A percentile compares a stretch with the other conserved stretches of the same genome.
Evolutionary conservation across 1,284 basidiomycete species (phyloP).

Genomic region (Moesziomyces antarcticus): DNA sequence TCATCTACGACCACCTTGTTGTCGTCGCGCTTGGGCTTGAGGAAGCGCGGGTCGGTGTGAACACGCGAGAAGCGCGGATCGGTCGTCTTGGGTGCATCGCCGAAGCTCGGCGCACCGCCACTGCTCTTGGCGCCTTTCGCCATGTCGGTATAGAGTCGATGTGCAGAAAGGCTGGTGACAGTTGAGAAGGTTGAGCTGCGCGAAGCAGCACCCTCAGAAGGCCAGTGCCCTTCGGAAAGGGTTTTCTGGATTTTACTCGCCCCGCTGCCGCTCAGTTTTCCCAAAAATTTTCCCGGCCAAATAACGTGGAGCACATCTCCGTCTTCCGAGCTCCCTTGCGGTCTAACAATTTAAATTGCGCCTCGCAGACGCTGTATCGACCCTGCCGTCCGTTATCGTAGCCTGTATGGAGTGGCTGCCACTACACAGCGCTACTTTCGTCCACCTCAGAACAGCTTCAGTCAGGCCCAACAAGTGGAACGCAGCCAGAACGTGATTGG

Average conservation of each 20-base stretch:
- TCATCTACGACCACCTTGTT: slow-evolving; percentile 90
- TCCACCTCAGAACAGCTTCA: no score
- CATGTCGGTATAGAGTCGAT: slow-evolving; percentile 8
- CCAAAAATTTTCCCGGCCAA: slow-evolving; percentile 3
- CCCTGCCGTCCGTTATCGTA: no score
- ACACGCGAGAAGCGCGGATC: slow-evolving; percentile 80
- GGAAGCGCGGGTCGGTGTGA: slow-evolving; percentile 91
- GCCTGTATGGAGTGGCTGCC: no score
- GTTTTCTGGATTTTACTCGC: background rate
- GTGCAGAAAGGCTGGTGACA: background rate
- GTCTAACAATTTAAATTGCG: no score
- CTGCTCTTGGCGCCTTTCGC: slow-evolving; percentile 26
- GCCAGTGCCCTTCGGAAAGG: background rate
- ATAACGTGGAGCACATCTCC: background rate
- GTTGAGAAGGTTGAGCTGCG: background rate
- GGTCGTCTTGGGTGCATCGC: slow-evolving; percentile 37
- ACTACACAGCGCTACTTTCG: no score
- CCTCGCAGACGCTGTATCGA: no score
- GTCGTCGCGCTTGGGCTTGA: slow-evolving; percentile 81
- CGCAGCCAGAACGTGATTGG: background rate
- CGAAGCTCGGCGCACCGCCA: slow-evolving; percentile 4
- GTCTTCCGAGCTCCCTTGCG: background rate
- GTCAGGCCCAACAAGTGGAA: no score
- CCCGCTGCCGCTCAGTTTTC: background rate
- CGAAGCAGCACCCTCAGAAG: background rate